A percentile compares a stretch with the other conserved stretches of the same genome.
phyloP scores from a whole-genome alignment of 202 grass and related monocot species.

The Schoenoplectus triqueter region DNA sequence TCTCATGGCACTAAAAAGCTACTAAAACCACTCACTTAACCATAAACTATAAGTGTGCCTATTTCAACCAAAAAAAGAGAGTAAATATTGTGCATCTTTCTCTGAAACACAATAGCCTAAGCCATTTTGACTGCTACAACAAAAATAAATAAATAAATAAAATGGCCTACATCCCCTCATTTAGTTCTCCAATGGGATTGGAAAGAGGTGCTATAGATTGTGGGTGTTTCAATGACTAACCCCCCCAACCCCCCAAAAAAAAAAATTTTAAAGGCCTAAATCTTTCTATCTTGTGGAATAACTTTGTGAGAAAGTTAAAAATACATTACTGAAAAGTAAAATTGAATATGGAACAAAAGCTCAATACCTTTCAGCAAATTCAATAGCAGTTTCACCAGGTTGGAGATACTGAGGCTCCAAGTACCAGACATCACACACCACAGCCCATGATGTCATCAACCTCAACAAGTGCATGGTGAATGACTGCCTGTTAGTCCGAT shows the following conservation, averaged over 20 bases:
- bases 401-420: slow-evolving; percentile 88
- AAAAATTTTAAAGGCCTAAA: slow-evolving; percentile 4
- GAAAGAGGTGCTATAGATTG: no score
- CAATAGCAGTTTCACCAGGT: slow-evolving; percentile 80
- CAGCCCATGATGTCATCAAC: slow-evolving; percentile 98
- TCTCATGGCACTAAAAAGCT: background rate
- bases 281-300: slow-evolving; percentile 8
- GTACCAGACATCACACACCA: slow-evolving; percentile 99
- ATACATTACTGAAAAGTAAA: background rate
- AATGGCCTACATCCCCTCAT: background rate
- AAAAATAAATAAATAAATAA: background rate
- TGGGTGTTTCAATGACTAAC: background rate
- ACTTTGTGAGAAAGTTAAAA: background rate
- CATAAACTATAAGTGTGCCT: background rate
- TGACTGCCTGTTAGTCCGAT: slow-evolving; percentile 67
- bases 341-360: background rate
- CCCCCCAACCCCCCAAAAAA: no score
- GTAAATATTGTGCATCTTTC: background rate
- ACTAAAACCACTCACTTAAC: background rate
- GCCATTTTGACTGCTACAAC: background rate
- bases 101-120: background rate
- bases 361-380: slow-evolving; percentile 91
- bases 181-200: slow-evolving; percentile 2
- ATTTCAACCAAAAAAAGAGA: background rate
- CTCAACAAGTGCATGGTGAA: slow-evolving; percentile 88